These are phyloP conservation scores for Xylaria sp. DNA, from an alignment of 495 filamentous ascomycete species.

Conservation along the genomic window DNA sequence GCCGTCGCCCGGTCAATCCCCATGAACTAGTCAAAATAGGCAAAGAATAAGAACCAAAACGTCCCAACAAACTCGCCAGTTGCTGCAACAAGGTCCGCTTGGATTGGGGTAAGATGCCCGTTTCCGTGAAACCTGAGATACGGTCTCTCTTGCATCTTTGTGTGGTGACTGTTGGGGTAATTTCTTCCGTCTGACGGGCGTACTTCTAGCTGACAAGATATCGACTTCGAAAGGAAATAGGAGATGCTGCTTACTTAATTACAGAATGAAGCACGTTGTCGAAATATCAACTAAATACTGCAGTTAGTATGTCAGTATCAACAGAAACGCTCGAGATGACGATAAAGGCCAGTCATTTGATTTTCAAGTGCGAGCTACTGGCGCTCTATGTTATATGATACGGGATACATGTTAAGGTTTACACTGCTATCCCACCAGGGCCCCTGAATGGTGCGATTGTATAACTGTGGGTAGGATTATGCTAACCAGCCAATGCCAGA, in stretches of 20 bases:
- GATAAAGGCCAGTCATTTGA: not conserved
- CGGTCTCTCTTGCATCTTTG: not conserved
- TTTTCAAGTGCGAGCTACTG: not conserved
- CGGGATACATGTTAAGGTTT: conserved; percentile 6
- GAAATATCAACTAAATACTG: not conserved
- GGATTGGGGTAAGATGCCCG: conserved; percentile 3
- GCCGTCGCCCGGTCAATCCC: conserved; percentile 39
- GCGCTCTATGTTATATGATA: not conserved
- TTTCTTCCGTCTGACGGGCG: not conserved
- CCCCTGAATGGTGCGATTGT: not conserved
- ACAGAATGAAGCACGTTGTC: not conserved
- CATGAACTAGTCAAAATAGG: conserved; percentile 50
- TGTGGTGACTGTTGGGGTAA: not conserved
- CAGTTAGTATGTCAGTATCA: not conserved
- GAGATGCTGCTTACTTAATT: not conserved
- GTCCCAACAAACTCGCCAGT: conserved; percentile 57
- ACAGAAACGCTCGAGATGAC: not conserved
- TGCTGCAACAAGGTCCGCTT: conserved; percentile 44
- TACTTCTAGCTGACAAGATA: not conserved
- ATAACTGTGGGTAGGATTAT: too few relatives aligned
- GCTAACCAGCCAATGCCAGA: not conserved
- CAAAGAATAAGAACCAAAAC: conserved; percentile 60
- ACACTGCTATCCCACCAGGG: not conserved
- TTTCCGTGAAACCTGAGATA: not conserved
- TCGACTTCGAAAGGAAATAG: not conserved